Conservation (phyloP, 768 basidiomycete genomes). For the Pholiota conissans region DNA sequence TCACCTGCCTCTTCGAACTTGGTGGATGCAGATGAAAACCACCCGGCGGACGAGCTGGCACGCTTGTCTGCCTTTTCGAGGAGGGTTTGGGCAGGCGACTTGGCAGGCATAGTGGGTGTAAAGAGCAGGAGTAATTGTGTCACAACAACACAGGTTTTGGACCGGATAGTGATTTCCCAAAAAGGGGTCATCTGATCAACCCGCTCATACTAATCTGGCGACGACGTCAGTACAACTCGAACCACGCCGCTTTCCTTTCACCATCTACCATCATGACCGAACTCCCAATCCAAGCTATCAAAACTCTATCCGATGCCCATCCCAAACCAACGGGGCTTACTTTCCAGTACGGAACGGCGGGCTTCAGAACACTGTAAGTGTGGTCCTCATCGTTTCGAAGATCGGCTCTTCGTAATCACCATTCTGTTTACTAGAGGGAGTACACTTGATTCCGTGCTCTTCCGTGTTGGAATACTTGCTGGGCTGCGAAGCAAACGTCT, state of each 20-base stretch:
- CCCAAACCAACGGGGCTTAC: constrained; percentile 68
- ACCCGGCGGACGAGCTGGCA: constrained; percentile 75
- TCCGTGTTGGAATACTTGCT: constrained; percentile 89
- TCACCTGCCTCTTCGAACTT: constrained; percentile 97
- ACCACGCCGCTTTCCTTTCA: background rate
- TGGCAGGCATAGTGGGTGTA: constrained; percentile 56
- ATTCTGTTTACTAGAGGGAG: constrained; percentile 48
- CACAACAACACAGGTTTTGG: constrained; percentile 15
- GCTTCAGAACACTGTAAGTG: constrained; percentile 87
- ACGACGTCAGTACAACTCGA: constrained; percentile 17
- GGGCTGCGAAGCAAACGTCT: constrained; percentile 87
- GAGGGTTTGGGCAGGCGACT: constrained; percentile 74
- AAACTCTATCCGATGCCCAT: constrained; percentile 55
- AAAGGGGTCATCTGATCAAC: constrained; percentile 19
- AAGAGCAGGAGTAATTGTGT: constrained; percentile 15
- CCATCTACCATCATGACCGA: constrained; percentile 16
- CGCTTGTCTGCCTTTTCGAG: constrained; percentile 94
- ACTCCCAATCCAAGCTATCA: constrained; percentile 46
- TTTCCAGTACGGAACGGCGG: constrained; percentile 93
- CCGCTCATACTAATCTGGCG: background rate
- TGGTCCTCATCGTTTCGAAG: constrained; percentile 7
- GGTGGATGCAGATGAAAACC: constrained; percentile 82
- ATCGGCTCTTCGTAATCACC: constrained; percentile 9
- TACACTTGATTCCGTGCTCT: constrained; percentile 86
- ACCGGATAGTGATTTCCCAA: constrained; percentile 16